These are phyloP conservation scores for Aspergillus heteromorphus DNA, from an alignment of 495 filamentous ascomycete species.

Conservation along the genomic window DNA sequence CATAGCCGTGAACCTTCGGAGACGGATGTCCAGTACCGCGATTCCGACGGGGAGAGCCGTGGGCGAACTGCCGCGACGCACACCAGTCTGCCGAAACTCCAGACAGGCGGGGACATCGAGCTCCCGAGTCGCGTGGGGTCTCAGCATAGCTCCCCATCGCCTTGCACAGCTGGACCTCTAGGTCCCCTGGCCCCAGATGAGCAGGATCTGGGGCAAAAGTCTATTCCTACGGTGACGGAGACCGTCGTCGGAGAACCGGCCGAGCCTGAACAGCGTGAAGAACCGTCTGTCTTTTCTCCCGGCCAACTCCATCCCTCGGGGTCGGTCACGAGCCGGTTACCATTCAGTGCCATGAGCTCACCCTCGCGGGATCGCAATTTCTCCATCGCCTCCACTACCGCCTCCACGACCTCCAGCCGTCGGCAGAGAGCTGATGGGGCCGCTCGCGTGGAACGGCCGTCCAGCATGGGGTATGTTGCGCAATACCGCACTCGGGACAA, in stretches of 20 bases:
- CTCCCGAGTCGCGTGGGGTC: constrained; percentile 60
- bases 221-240: constrained; percentile 23
- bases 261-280: background rate
- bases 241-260: constrained; percentile 9
- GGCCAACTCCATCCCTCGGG: constrained; percentile 28
- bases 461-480: constrained; percentile 68
- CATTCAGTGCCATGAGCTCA: constrained; percentile 52
- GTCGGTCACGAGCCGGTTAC: constrained; percentile 44
- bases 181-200: constrained; percentile 6
- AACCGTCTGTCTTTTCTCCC: constrained; percentile 8
- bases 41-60: constrained; percentile 39
- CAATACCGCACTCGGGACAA: constrained; percentile 58
- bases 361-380: constrained; percentile 44
- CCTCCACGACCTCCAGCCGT: constrained; percentile 45
- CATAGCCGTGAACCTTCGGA: constrained; percentile 29
- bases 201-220: constrained; percentile 4
- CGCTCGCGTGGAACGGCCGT: constrained; percentile 50
- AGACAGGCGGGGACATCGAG: constrained; percentile 57
- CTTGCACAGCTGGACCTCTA: constrained; percentile 42
- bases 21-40: constrained; percentile 39
- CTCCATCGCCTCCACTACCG: constrained; percentile 41
- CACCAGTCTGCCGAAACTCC: constrained; percentile 57
- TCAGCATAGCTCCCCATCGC: constrained; percentile 46
- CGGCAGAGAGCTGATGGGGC: constrained; percentile 12
- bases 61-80: constrained; percentile 9